Base-by-base conservation (phyloP, 225 moss, liverwort and hornwort genomes). In the Pseudoscleropodium purum region DNA sequence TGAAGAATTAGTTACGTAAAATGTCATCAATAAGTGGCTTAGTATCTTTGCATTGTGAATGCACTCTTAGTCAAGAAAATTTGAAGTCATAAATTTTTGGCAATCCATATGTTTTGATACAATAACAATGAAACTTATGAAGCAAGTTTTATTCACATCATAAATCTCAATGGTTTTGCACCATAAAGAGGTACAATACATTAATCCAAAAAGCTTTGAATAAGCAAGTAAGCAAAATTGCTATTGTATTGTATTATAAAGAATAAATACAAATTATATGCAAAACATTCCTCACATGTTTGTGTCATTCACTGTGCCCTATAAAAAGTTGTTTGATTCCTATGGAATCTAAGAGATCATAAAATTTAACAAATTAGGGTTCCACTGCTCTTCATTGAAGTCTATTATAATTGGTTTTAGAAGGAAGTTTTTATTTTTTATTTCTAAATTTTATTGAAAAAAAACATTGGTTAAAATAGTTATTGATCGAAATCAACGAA, bases 121-220 rank as follows among this genome's bases (percentile, higher is more conserved):
- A 54, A 17, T 17, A 5, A 18, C 5, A 75, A 31, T 30, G 7
- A 31, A 75, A 19, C 4, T 4, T 1, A 5, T 18, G 10, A 45
- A 45, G 45, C 20, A 75, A 19, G 31, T 75, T 47, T 7, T 31
- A 5, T 31, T 49, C 5, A 45, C 4, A 19, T 47, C 1, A 49
- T 49, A 7, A 49, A 12, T 75, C 5, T 75, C 31, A 43, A 47
- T 30, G 7, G 5, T 9, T 70, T 41, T 20, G 33, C 4, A 49
- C 0, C 0, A 0, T 20, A 15, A 10, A 47, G 33, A 75, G 2
- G 20, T 5, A 30, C 8, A 75, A 33, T 1, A 7, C 7, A 33
- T 75, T 13, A 70, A 39, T 13, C 25, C 7, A 70, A 37, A n/a
- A 18, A 18, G 0, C 18, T 30, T 47, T 30, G 11, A 75, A 47